These are phyloP conservation scores for Patellaria atrata DNA, from an alignment of 495 filamentous ascomycete species.

Conservation along the genomic window DNA sequence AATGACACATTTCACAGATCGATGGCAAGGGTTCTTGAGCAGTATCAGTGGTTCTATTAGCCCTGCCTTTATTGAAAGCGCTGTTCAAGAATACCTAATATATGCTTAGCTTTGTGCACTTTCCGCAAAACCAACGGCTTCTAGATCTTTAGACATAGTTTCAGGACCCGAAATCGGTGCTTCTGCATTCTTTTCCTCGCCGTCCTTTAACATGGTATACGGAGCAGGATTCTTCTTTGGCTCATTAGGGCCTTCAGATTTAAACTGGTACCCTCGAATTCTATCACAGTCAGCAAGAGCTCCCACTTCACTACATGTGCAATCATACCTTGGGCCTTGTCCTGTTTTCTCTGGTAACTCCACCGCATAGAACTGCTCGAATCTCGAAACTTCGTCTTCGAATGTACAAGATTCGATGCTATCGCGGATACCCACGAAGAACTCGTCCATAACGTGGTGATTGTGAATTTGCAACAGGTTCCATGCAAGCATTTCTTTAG, in stretches of 20 bases:
- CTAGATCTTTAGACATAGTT: conserved; percentile 38
- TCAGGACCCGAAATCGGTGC: conserved; percentile 36
- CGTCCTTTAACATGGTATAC: conserved; percentile 44
- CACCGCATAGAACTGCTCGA: conserved; percentile 47
- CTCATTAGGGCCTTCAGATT: conserved; percentile 48
- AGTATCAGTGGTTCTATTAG: no score
- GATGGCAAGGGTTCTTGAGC: no score
- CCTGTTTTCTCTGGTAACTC: conserved; percentile 60
- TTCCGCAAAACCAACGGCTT: conserved; percentile 47
- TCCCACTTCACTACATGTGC: not conserved
- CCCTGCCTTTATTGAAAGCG: no score
- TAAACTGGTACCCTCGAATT: conserved; percentile 73
- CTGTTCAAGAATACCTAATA: no score
- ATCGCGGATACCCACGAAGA: conserved; percentile 56
- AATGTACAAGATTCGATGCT: conserved; percentile 49
- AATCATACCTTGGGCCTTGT: conserved; percentile 52
- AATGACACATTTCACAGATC: no score
- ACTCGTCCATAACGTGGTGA: conserved; percentile 49
- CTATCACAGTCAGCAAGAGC: conserved; percentile 25
- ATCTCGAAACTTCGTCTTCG: conserved; percentile 40
- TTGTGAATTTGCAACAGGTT: conserved; percentile 87
- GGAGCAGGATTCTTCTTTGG: conserved; percentile 51
- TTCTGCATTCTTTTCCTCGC: conserved; percentile 35
- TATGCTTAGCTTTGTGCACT: no score
- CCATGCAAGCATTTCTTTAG: conserved; percentile 96